Evolutionary conservation across 495 filamentous ascomycete genomes (phyloP).

Genomic region (Lentithecium fluviatile): DNA sequence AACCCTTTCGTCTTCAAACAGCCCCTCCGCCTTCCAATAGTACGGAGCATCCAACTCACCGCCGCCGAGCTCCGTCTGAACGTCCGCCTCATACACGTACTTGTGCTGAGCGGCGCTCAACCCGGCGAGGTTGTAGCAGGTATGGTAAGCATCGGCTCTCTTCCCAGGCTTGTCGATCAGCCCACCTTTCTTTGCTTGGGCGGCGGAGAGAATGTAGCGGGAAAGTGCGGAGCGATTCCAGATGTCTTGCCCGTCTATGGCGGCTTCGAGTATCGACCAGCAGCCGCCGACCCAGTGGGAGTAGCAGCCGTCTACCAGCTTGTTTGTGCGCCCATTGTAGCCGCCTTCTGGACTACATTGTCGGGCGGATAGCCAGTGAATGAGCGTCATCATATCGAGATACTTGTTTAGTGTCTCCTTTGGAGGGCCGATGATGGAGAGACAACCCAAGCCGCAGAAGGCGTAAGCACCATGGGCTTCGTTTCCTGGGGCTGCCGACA

Average conservation of each 20-base stretch:
- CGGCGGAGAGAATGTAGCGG: conserved; percentile 85
- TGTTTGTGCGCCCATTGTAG: conserved; percentile 91
- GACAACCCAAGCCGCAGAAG: conserved; percentile 86
- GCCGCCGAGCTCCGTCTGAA: conserved; percentile 47
- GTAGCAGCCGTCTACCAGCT: conserved; percentile 96
- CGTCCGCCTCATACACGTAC: conserved; percentile 57
- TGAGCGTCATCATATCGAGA: conserved; percentile 72
- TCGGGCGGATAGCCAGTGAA: conserved; percentile 83
- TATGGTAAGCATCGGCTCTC: conserved; percentile 89
- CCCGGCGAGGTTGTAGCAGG: conserved; percentile 84
- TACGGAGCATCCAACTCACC: conserved; percentile 49
- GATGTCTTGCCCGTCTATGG: conserved; percentile 54
- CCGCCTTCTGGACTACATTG: conserved; percentile 93
- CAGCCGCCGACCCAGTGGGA: conserved; percentile 96
- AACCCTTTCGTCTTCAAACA: conserved; percentile 53
- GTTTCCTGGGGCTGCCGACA: conserved; percentile 73
- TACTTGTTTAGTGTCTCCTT: conserved; percentile 67
- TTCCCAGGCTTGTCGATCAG: conserved; percentile 91
- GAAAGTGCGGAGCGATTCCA: conserved; percentile 83
- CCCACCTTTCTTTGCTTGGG: conserved; percentile 75
- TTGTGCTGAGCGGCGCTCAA: conserved; percentile 77
- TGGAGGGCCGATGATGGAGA: conserved; percentile 79
- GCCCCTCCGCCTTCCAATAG: conserved; percentile 57
- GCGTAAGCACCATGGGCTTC: conserved; percentile 97
- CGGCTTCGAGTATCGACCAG: conserved; percentile 87